Evolutionary conservation across 176 grass and related monocot species (phyloP).

Genomic region (Hyparrhenia diplandra): DNA sequence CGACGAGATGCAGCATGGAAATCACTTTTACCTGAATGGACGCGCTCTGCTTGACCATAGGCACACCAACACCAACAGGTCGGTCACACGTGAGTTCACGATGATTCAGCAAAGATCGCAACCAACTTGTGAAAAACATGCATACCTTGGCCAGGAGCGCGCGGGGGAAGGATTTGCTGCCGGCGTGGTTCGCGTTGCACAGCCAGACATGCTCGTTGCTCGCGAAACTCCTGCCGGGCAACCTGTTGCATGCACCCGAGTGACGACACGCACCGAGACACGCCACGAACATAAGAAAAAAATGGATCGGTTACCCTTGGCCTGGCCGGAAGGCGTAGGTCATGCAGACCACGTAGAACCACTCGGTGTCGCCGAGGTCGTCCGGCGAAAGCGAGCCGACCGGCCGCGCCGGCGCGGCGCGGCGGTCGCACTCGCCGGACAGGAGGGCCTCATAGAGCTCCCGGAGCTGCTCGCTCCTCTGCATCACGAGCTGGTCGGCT

Average conservation of each 20-base stretch:
- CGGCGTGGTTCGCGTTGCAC: constrained; percentile 58
- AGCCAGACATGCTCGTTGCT: constrained; percentile 59
- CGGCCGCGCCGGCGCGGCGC: too few species aligned
- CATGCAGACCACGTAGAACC: constrained; percentile 96
- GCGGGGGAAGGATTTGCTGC: constrained; percentile 52
- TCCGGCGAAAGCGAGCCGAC: too few species aligned
- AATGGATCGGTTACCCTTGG: constrained; percentile 44
- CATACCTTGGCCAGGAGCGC: constrained; percentile 75
- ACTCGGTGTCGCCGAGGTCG: constrained; percentile 69
- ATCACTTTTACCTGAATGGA: constrained; percentile 52
- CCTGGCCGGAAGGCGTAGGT: constrained; percentile 65
- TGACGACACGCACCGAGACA: too few species aligned
- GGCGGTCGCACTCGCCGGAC: too few species aligned
- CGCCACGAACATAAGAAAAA: too few species aligned
- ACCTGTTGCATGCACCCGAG: constrained; percentile 18
- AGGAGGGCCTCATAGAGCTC: too few species aligned
- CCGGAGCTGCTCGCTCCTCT: too few species aligned
- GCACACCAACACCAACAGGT: too few species aligned
- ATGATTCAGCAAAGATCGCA: not conserved
- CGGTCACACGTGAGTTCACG: not conserved
- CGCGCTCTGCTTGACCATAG: constrained; percentile 34
- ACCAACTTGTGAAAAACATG: not conserved
- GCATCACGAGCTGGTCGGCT: too few species aligned
- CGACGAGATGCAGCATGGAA: not conserved
- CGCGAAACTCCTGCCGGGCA: constrained; percentile 63